Base-by-base conservation (phyloP, 2,329 filamentous ascomycete species). In the Beauveria caledonica region DNA sequence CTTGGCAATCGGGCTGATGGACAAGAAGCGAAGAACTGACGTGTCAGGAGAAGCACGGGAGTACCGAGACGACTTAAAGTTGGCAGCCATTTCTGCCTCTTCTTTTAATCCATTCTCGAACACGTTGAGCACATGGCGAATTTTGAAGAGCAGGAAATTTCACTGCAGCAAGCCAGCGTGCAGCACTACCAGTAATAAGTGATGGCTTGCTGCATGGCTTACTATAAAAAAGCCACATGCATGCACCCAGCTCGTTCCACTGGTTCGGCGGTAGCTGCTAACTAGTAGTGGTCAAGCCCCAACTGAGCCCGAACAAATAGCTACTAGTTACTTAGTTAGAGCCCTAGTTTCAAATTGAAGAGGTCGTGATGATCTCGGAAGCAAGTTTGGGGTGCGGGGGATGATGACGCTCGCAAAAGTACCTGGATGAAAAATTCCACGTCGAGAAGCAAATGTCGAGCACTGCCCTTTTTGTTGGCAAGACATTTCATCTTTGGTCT, bases 201-300 rank as follows among this genome's bases (percentile, higher is more conserved):
- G 25, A 50, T 33, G 48, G 44, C 48, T 29, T 29, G 48, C 48
- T 36, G 11, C 46, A 44, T 58, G 46, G 55, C 56, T 58, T 46
- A 58, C 56, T 58, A n/a, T 42, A 44, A 39, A 49, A 57, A 48
- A 36, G 45, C 55, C 45, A 51, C 46, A n/a, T 51, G 17, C 55
- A 36, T 42, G 45, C 45, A 15, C 45, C 54, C 13, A 45, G 53
- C 53, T 46, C 27, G 27, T 57, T 44, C 29, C 44, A 49, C 44
- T 39, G 44, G 54, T 57, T 57, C 54, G 54, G 54, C 44, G 40
- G 21, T 17, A 36, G 23, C 33, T 13, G 11, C 45, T 27, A 36
- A 10, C 21, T 49, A 5, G 13, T 55, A 25, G 46, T 42, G 45
- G 56, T 17, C 56, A 58, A 58, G 46, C 56, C 56, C 21, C 56